A percentile compares a stretch with the other conserved stretches of the same genome.
These are phyloP conservation scores for Rhodomyrtus psidioides DNA, from an alignment of 441 rosid genomes.

Conservation along the genomic window DNA sequence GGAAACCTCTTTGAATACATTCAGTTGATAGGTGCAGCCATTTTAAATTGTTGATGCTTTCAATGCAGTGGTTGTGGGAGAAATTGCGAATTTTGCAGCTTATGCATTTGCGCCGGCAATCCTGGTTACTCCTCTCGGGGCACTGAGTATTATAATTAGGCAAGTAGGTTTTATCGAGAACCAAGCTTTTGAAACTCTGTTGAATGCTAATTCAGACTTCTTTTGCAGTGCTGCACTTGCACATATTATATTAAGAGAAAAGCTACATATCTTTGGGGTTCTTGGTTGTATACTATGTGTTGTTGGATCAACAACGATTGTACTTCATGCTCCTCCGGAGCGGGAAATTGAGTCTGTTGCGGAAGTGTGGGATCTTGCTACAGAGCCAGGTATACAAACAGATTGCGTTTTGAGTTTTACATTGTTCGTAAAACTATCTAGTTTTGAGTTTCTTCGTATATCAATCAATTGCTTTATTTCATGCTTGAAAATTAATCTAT, in stretches of 20 bases:
- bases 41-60: neutral
- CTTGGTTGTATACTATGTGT: conserved; percentile 67
- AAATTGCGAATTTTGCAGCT: conserved; percentile 68
- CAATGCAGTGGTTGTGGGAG: conserved; percentile 54
- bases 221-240: conserved; percentile 55
- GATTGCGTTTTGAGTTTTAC: neutral
- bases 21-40: neutral
- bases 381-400: conserved; percentile 48
- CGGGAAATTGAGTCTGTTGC: conserved; percentile 47
- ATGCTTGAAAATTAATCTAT: neutral
- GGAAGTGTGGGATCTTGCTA: conserved; percentile 75
- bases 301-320: conserved; percentile 66
- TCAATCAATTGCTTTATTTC: neutral
- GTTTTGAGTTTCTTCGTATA: neutral
- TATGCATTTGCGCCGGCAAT: conserved; percentile 76
- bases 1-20: neutral
- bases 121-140: conserved; percentile 65
- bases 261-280: conserved; percentile 48
- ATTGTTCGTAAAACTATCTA: neutral
- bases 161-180: conserved; percentile 2
- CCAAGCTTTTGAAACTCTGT: neutral
- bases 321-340: conserved; percentile 68
- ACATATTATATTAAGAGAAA: conserved; percentile 49
- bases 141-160: conserved; percentile 66
- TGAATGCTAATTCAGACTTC: neutral